Conservation (phyloP, 768 basidiomycete species). For the Russula abietina region DNA sequence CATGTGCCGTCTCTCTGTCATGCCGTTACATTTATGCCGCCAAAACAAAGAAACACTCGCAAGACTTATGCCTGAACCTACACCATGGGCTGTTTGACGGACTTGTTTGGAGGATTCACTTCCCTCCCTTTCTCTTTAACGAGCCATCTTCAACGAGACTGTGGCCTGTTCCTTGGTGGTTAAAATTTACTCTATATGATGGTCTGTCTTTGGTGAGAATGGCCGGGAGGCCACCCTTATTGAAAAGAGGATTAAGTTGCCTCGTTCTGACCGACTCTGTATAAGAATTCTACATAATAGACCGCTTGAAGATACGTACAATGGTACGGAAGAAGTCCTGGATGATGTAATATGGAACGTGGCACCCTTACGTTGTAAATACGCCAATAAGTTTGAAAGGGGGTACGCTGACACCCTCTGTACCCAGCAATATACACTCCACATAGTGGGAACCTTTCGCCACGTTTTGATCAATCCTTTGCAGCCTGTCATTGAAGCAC, state of each 20-base stretch:
- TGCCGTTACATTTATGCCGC: conserved; percentile 3
- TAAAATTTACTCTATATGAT: neutral
- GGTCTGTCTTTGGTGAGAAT: neutral
- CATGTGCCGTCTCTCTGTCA: neutral
- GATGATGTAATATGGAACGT: neutral
- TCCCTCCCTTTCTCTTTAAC: neutral
- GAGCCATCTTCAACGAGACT: neutral
- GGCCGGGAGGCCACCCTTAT: neutral
- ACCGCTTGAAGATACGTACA: conserved; percentile 1
- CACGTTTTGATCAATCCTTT: conserved; percentile 83
- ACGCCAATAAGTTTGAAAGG: conserved; percentile 90
- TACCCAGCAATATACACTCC: conserved; percentile 83
- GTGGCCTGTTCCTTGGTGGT: neutral
- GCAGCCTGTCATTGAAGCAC: conserved; percentile 44
- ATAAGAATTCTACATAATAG: conserved; percentile 5
- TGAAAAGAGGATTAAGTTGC: neutral
- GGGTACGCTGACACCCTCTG: conserved; percentile 74
- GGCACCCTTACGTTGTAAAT: conserved; percentile 58
- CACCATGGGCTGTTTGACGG: neutral
- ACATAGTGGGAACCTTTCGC: conserved; percentile 87
- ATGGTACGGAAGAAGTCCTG: neutral
- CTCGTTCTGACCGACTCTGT: neutral
- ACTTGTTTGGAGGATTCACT: neutral
- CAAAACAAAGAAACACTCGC: neutral
- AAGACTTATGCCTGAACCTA: neutral